Evolutionary conservation across 75 land plant species (phyloP), one percentile per base, ranked within the genome.

Genomic region (Cryptomeria japonica): DNA sequence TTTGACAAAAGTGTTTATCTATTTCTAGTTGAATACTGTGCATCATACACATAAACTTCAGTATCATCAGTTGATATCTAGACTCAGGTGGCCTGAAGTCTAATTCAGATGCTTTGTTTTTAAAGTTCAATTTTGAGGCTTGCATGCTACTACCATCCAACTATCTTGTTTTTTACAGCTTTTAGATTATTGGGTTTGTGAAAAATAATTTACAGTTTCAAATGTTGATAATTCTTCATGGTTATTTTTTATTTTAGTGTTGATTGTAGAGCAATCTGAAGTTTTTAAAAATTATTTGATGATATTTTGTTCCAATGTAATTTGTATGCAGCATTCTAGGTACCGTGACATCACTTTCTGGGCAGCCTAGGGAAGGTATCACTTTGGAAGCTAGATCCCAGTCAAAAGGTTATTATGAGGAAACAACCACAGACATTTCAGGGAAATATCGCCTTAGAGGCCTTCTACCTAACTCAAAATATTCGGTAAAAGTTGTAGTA

Each of bases 371-470:
- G 87, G 97, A 93, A 88, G 95, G 97, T 53, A 92, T 95, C 31
- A 89, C 90, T 87, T 87, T 98, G 82, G 99, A 96, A 89, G 99
- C 99, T 31, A 90, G 99, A 32, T 95, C 98, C 31, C 95, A 90
- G 6, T 92, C 98, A 37, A 92, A 93, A 86, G 96, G 98, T 47
- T 97, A 94, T 86, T 98, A 97, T 89, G 99, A 98, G 87, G 98
- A 98, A 93, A 88, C 99, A 55, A 83, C 89, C 47, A 95, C 98
- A 13, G 96, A 97, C 89, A 76, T 90, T 32, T 93, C 90, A 41
- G 99, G 99, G 28, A 93, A 89, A 86, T 98, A 93, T 87, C 97
- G 99, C 46, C 88, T 98, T 25, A 92, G 99, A 84, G 99, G 99
- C 79, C 94, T 98, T 51, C 88, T 87, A 25, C 99, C 99, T 68